A percentile compares a stretch with the other conserved stretches of the same genome.
These are phyloP conservation scores for Sclerotinia spermophila DNA, from an alignment of 2,329 filamentous ascomycete genomes.

Conservation along the genomic window DNA sequence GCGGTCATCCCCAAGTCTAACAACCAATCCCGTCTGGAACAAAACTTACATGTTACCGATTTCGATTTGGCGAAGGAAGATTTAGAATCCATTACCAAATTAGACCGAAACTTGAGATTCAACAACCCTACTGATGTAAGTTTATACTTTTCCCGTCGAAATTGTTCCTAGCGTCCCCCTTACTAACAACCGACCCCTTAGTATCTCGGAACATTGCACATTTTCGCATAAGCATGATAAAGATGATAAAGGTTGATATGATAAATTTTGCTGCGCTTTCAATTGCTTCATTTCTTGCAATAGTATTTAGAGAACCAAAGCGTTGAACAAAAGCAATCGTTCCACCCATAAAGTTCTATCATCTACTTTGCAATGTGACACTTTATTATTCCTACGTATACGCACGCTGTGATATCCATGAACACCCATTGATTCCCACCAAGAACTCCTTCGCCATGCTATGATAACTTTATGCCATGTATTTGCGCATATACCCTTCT, in stretches of 20 bases:
- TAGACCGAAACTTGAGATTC: slow-evolving; percentile 68
- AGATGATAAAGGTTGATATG: background rate
- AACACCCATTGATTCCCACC: slow-evolving; percentile 11
- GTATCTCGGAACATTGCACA: slow-evolving; percentile 49
- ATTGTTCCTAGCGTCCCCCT: background rate
- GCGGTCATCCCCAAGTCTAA: slow-evolving; percentile 81
- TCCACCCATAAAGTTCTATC: background rate
- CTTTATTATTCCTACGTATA: background rate
- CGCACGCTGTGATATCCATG: slow-evolving; percentile 10
- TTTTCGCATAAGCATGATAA: slow-evolving; percentile 45
- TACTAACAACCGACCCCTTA: slow-evolving; percentile 23
- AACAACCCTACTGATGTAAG: slow-evolving; percentile 64
- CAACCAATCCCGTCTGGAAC: slow-evolving; percentile 50
- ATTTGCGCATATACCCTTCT: background rate
- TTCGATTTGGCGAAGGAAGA: slow-evolving; percentile 67
- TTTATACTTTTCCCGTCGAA: background rate
- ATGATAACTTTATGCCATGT: slow-evolving; percentile 9
- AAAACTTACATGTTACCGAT: slow-evolving; percentile 64
- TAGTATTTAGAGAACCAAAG: background rate
- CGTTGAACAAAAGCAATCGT: background rate
- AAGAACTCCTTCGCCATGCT: slow-evolving; percentile 27
- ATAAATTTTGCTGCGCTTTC: background rate
- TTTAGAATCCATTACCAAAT: slow-evolving; percentile 59
- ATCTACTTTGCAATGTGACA: background rate
- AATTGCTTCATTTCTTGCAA: background rate